These are phyloP conservation scores for Diaporthe citriasiana DNA, from an alignment of 2,329 filamentous ascomycete species.

Conservation along the genomic window DNA sequence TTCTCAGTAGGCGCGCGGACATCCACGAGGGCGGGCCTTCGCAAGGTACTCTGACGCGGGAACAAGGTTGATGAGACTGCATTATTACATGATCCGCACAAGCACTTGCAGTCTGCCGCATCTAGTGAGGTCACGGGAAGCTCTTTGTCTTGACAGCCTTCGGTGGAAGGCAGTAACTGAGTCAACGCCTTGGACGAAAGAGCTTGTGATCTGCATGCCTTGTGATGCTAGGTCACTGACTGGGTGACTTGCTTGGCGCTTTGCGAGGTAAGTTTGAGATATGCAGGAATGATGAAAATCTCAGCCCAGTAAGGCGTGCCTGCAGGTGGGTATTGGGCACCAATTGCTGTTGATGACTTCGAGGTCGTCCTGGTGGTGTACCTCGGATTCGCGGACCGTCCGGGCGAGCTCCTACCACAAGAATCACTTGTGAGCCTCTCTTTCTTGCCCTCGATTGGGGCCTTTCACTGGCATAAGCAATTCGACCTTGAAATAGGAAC, in stretches of 20 bases:
- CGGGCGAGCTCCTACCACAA: not conserved
- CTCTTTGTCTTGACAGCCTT: not conserved
- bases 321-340: not conserved
- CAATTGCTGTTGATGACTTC: not conserved
- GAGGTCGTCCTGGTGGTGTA: not conserved
- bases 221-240: not conserved
- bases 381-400: too few relatives aligned
- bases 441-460: not conserved
- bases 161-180: not conserved
- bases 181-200: constrained; percentile 6
- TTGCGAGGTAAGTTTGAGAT: not conserved
- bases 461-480: not conserved
- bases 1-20: constrained; percentile 8
- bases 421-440: not conserved
- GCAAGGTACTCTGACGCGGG: not conserved
- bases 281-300: not conserved
- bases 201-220: constrained; percentile 11
- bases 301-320: constrained; percentile 4
- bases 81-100: constrained; percentile 9
- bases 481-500: too few relatives aligned
- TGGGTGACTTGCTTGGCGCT: constrained; percentile 16
- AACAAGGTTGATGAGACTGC: constrained; percentile 3
- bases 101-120: not conserved
- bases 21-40: not conserved
- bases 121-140: not conserved